A percentile compares a stretch with the other conserved stretches of the same genome.
Conservation (phyloP, 169 alveolate genomes). For the Plasmodium cynomolgi region DNA sequence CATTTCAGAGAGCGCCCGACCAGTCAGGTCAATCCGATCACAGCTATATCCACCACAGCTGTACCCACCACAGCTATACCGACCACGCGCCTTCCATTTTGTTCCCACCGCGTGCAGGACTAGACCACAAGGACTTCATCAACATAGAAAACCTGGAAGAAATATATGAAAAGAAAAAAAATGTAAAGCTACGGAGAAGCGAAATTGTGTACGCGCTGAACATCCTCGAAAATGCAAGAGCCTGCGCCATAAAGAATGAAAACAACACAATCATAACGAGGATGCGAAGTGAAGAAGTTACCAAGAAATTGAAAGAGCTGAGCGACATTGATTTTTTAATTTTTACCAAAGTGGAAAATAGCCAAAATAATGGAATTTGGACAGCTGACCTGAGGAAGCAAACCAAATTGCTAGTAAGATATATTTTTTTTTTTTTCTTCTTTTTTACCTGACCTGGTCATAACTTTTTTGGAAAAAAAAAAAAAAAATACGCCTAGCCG, state of each 20-base stretch:
- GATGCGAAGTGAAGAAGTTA: constrained; percentile 86
- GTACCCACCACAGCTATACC: not conserved
- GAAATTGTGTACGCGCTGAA: constrained; percentile 77
- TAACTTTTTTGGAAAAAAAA: not conserved
- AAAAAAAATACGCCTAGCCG: not conserved
- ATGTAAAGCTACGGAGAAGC: constrained; percentile 38
- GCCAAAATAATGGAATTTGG: constrained; percentile 93
- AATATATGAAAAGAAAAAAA: constrained; percentile 70
- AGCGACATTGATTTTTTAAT: constrained; percentile 90
- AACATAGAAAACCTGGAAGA: constrained; percentile 58
- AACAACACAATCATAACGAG: constrained; percentile 75
- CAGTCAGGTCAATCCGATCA: not conserved
- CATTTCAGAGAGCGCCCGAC: not conserved
- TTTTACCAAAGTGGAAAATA: constrained; percentile 91
- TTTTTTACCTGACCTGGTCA: not conserved
- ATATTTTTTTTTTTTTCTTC: not conserved
- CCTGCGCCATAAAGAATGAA: constrained; percentile 79
- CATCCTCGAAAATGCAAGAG: constrained; percentile 79
- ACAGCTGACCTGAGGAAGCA: constrained; percentile 92
- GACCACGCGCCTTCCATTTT: not conserved
- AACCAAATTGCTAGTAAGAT: constrained; percentile 86
- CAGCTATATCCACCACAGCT: too few relatives aligned
- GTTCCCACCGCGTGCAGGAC: not conserved
- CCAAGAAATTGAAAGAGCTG: constrained; percentile 86
- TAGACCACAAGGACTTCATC: constrained; percentile 61